Evolutionary conservation across 73 alveolate genomes (phyloP).

Genomic region (Paraurostyla sp.): DNA sequence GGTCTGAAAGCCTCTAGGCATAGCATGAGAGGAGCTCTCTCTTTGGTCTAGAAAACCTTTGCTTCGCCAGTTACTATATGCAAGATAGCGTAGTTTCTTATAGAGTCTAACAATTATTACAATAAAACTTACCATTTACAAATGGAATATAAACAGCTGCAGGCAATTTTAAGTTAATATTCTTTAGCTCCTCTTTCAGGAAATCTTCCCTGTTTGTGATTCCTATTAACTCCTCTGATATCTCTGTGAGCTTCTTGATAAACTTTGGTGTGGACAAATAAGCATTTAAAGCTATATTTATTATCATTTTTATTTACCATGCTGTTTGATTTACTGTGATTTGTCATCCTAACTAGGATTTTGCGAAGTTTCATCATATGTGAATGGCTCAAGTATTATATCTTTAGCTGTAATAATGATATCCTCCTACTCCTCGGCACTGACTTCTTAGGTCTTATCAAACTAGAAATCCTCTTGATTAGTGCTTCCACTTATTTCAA

Average conservation of each 20-base stretch:
- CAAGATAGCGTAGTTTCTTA: constrained; percentile 82
- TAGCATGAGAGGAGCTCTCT: constrained; percentile 85
- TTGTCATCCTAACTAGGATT: not conserved
- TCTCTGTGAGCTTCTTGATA: constrained; percentile 41
- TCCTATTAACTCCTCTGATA: constrained; percentile 8
- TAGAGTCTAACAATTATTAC: constrained; percentile 53
- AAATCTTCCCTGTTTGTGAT: constrained; percentile 25
- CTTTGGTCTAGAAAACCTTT: constrained; percentile 83
- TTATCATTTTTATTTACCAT: no score
- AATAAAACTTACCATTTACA: constrained; percentile 46
- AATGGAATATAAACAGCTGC: constrained; percentile 84
- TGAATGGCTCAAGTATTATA: constrained; percentile 61
- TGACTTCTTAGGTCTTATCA: not conserved
- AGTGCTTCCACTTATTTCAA: not conserved
- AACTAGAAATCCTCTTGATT: not conserved
- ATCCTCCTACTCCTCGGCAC: not conserved
- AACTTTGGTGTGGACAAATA: constrained; percentile 55
- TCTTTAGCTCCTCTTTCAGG: constrained; percentile 49
- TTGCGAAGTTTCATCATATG: not conserved
- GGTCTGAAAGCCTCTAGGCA: constrained; percentile 84
- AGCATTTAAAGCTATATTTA: not conserved
- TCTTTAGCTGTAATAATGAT: constrained; percentile 48
- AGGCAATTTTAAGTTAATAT: constrained; percentile 74
- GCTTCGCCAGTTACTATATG: constrained; percentile 83
- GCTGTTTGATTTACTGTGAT: not conserved